Evolutionary conservation across 176 grass and related monocot species (phyloP), one percentile per base, ranked within the genome.

Genomic region (Ensete ventricosum): DNA sequence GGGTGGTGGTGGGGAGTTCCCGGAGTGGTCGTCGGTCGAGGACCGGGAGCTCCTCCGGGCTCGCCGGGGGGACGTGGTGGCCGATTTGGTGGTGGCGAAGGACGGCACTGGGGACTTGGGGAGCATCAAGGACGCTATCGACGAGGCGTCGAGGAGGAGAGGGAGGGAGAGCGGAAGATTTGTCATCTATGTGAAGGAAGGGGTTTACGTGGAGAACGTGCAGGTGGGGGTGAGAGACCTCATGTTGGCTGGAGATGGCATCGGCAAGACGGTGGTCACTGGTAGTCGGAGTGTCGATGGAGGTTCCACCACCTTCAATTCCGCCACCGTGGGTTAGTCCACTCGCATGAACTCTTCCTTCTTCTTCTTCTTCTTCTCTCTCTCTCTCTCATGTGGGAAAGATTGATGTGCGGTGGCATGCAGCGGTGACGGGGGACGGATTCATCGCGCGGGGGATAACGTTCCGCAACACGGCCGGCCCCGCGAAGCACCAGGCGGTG

Each of bases 391-490:
- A 6, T 4, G 5, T 43, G 34, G 34, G 34, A 43, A 43, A 43
- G 34, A 43, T 43, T 43, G 4, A 43, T 43, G 34, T 43, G 34
- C 3, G 34, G 4, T 43, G 34, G 34, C 34, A 4, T 69, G 26
- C 66, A 69, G 34, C 66, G 26, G 27, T 69, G 14, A 8, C 11
- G 2, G 66, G 66, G 12, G 66, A 69, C 1, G 14, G 26, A 19
- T 49, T 69, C 66, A 69, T 69, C 14, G 66, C 29, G 1, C 13
- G 66, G 17, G 27, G 66, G 43, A 69, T 69, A 48, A 69, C 66
- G 8, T 69, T 69, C 66, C 66, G 34, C 26, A 69, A 69, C 66
- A 69, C 66, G 8, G 66, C 66, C 13, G 66, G 66, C 16, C 27
- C 66, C 1, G 66, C 0, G 11, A 71, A 52, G 5, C 17, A 22